These are phyloP conservation scores for Polytrichum commune DNA, from an alignment of 225 moss, liverwort and hornwort species.

Conservation along the genomic window DNA sequence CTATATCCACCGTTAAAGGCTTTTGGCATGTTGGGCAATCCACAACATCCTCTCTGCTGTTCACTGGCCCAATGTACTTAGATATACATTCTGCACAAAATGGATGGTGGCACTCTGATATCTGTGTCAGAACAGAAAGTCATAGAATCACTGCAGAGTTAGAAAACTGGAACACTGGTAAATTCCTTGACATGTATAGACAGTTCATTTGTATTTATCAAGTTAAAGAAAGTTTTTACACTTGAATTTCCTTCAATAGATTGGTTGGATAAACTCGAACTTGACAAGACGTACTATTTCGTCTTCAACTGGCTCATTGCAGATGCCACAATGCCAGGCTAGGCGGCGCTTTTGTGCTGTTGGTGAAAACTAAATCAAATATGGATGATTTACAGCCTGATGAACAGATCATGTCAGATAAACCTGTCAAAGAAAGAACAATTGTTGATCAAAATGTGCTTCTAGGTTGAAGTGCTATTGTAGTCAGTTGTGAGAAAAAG, in stretches of 20 bases:
- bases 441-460: no score
- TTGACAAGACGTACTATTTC: slow-evolving; percentile 29
- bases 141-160: no score
- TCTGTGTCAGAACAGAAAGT: slow-evolving; percentile 15
- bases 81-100: slow-evolving; percentile 51
- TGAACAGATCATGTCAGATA: no score
- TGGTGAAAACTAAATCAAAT: slow-evolving; percentile 56
- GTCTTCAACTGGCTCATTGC: slow-evolving; percentile 56
- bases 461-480: no score
- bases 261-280: no score
- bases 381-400: slow-evolving; percentile 68
- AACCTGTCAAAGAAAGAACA: no score
- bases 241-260: no score
- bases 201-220: no score
- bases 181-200: no score
- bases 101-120: slow-evolving; percentile 40
- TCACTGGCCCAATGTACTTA: slow-evolving; percentile 25
- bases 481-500: no score
- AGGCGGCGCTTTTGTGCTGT: slow-evolving; percentile 15
- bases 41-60: background rate
- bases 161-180: no score
- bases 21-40: slow-evolving; percentile 58
- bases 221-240: no score
- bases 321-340: slow-evolving; percentile 39
- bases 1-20: slow-evolving; percentile 50